These are phyloP conservation scores for Cordyceps fumosorosea DNA, from an alignment of 2,329 filamentous ascomycete species.

Conservation along the genomic window DNA sequence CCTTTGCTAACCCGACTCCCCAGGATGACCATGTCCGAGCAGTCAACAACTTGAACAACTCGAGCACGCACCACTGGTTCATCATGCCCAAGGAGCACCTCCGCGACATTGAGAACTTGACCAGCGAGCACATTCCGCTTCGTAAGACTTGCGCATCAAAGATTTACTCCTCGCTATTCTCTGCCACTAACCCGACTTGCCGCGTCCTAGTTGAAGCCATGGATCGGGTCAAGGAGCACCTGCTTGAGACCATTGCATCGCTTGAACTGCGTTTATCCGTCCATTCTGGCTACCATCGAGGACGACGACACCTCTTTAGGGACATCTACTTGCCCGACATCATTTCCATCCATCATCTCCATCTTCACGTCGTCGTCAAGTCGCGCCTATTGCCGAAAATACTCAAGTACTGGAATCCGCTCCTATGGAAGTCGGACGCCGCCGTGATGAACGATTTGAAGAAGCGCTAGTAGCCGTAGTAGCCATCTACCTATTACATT, in stretches of 20 bases:
- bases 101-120: background rate
- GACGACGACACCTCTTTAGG: background rate
- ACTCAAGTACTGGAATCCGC: constrained; percentile 13
- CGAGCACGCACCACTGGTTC: background rate
- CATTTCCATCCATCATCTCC: constrained; percentile 14
- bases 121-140: background rate
- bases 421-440: constrained; percentile 14
- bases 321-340: constrained; percentile 9
- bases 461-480: background rate
- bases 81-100: background rate
- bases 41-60: background rate
- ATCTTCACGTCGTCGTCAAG: constrained; percentile 14
- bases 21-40: background rate
- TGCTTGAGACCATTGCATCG: background rate
- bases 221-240: background rate
- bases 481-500: no score
- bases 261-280: background rate
- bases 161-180: background rate
- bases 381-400: background rate
- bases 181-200: background rate
- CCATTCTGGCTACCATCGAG: background rate
- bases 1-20: background rate
- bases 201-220: background rate
- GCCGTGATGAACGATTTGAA: constrained; percentile 17
- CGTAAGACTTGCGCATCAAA: background rate